These are phyloP conservation scores for Cladorrhinum samala DNA, from an alignment of 495 filamentous ascomycete genomes.

Conservation along the genomic window DNA sequence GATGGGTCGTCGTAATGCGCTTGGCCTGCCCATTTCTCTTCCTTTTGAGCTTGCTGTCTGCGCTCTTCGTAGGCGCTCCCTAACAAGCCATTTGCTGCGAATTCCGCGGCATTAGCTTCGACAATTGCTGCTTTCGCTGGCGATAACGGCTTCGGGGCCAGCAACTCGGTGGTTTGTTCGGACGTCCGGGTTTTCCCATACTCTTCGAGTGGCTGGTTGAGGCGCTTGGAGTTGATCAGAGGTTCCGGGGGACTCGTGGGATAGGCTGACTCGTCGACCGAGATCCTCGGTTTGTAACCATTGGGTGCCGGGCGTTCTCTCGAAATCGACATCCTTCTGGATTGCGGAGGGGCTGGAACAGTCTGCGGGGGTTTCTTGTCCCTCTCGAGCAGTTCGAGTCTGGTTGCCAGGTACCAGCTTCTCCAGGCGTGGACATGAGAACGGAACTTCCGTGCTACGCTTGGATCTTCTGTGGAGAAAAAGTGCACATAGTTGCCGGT, in stretches of 20 bases:
- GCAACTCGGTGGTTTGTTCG: constrained; percentile 17
- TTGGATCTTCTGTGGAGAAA: constrained; percentile 70
- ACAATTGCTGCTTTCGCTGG: neutral
- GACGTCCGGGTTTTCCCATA: constrained; percentile 30
- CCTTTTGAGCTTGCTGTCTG: constrained; percentile 26
- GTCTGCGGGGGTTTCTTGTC: constrained; percentile 26
- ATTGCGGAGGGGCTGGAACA: constrained; percentile 3
- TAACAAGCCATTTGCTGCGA: constrained; percentile 37
- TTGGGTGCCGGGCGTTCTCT: too few relatives aligned
- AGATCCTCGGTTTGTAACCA: constrained; percentile 27
- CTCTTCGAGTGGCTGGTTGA: constrained; percentile 38
- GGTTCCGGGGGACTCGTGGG: constrained; percentile 53
- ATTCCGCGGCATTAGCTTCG: constrained; percentile 18
- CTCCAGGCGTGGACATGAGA: constrained; percentile 70
- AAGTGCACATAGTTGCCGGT: constrained; percentile 86
- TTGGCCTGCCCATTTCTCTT: constrained; percentile 8
- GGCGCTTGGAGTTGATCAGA: constrained; percentile 44
- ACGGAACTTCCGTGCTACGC: constrained; percentile 61
- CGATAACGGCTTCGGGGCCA: constrained; percentile 9
- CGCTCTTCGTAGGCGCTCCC: constrained; percentile 38
- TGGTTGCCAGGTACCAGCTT: constrained; percentile 74
- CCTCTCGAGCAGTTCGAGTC: constrained; percentile 14
- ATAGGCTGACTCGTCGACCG: constrained; percentile 40
- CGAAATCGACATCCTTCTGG: too few relatives aligned
- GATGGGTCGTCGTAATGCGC: constrained; percentile 10